A percentile compares a stretch with the other conserved stretches of the same genome.
Evolutionary conservation across 2,329 filamentous ascomycete species (phyloP).

Genomic region (Fusarium dimerum): DNA sequence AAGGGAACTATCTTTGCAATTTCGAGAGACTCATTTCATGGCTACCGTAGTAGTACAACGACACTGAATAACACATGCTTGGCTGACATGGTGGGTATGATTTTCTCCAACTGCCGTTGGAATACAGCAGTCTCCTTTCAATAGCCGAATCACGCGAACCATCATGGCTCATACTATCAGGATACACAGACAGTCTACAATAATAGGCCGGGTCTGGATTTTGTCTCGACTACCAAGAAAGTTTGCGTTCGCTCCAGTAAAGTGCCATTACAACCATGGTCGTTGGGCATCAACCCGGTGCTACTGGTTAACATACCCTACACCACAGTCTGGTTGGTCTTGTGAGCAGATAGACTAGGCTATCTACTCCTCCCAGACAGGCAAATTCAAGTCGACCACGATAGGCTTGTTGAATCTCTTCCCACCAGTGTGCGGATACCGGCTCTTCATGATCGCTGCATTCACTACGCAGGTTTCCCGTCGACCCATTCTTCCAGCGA

Average conservation of each 20-base stretch:
- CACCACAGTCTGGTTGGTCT: slow-evolving; percentile 8
- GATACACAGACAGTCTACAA: no score
- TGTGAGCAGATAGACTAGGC: neutral
- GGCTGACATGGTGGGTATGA: no score
- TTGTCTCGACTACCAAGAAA: neutral
- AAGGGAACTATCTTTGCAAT: no score
- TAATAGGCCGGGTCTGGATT: no score
- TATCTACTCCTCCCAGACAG: slow-evolving; percentile 42
- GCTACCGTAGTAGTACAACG: no score
- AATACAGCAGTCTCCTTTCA: no score
- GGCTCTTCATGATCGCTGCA: slow-evolving; percentile 71
- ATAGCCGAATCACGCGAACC: no score
- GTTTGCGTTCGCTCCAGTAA: neutral
- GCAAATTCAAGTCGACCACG: slow-evolving; percentile 78
- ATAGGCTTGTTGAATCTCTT: slow-evolving; percentile 76
- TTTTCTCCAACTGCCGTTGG: no score
- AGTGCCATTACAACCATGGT: slow-evolving; percentile 2
- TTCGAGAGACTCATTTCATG: no score
- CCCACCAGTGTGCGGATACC: slow-evolving; percentile 61
- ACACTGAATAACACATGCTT: no score
- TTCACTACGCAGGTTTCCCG: slow-evolving; percentile 79
- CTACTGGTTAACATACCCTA: slow-evolving; percentile 18
- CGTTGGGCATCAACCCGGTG: slow-evolving; percentile 28
- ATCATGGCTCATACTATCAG: no score
- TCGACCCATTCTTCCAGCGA: slow-evolving; percentile 46